A percentile compares a stretch with the other conserved stretches of the same genome.
phyloP scores from a whole-genome alignment of 1,284 basidiomycete species.

The Fistulina hepatica region DNA sequence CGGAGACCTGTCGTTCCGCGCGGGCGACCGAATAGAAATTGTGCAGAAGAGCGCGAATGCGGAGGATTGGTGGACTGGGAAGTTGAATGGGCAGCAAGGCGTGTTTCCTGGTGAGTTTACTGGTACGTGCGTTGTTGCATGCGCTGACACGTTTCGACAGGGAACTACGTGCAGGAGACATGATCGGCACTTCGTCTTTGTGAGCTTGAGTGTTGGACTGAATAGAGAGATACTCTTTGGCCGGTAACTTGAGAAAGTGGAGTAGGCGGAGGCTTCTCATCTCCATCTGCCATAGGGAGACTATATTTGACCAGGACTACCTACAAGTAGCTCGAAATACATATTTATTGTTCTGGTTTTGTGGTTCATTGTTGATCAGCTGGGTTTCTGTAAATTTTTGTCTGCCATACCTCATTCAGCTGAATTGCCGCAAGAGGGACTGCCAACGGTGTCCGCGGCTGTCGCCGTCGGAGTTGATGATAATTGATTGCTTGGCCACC shows the following conservation, averaged over 20 bases:
- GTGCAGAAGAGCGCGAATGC: slow-evolving; percentile 74
- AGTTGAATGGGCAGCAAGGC: slow-evolving; percentile 74
- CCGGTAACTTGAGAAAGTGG: background rate
- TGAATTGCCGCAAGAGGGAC: too few species aligned
- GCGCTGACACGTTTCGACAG: slow-evolving; percentile 19
- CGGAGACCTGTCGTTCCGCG: slow-evolving; percentile 85
- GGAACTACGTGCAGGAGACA: slow-evolving; percentile 44
- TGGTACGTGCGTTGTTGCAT: background rate
- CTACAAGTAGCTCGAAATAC: too few species aligned
- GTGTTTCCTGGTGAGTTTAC: slow-evolving; percentile 82
- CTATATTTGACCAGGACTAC: too few species aligned
- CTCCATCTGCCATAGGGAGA: too few species aligned
- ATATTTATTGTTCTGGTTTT: too few species aligned
- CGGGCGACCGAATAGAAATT: slow-evolving; percentile 92
- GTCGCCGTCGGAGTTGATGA: too few species aligned
- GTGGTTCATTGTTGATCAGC: too few species aligned
- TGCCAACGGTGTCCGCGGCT: too few species aligned
- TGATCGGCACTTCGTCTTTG: slow-evolving; percentile 14
- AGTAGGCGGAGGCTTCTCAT: too few species aligned
- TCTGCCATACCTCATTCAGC: too few species aligned
- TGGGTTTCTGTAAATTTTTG: too few species aligned
- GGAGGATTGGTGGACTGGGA: slow-evolving; percentile 99
- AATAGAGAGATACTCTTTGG: background rate
- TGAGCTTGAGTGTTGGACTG: background rate
- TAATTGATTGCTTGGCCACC: too few species aligned